Base-by-base conservation (phyloP, 495 filamentous ascomycete genomes). In the Aspergillus haitiensis region DNA sequence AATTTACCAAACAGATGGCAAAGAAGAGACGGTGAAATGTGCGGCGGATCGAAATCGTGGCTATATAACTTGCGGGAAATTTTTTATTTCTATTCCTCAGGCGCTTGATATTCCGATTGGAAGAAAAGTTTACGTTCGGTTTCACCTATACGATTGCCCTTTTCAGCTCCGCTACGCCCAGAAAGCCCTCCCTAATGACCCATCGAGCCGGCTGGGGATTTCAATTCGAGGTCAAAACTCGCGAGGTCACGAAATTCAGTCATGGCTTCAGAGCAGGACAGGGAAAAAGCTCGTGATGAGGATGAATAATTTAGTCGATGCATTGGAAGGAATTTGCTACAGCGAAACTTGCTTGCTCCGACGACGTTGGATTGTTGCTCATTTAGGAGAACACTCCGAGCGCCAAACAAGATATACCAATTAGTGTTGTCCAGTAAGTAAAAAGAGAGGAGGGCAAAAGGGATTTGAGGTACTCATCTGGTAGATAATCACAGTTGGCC, bases 331-430 rank as follows among this genome's bases (percentile, higher is more conserved):
- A 11, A 21, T 49, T 11, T 3, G 15, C 18, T 27, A 8, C 18
- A 49, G 11, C 7, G 8, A 15, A 10, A 18, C 46, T 21, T 49
- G n/a, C 18, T 49, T 49, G 18, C 46, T 49, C 15, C 13, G 18
- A 4, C 46, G 46, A 18, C 46, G 46, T 18, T 49, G 46, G 46
- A 21, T 49, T 15, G 46, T 49, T 10, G 31, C 18, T 49, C 46
- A 49, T 49, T 49, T 21, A 11, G 27, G 16, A 21, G 46, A 49
- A 27, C 11, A 5, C 5, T 49, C 46, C 27, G 15, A 27, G 27
- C 46, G 46, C 11, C 15, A 27, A 27, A 49, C 46, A 10, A 49
- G 27, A 27, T 49, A 49, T 11, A 49, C 46, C 11, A 27, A 27
- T 49, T 49, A 49, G 11, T 10, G n/a, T n/a, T n/a, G n/a, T n/a